Evolutionary conservation across 2,329 filamentous ascomycete genomes (phyloP).

Genomic region (Calonectria hongkongensis): DNA sequence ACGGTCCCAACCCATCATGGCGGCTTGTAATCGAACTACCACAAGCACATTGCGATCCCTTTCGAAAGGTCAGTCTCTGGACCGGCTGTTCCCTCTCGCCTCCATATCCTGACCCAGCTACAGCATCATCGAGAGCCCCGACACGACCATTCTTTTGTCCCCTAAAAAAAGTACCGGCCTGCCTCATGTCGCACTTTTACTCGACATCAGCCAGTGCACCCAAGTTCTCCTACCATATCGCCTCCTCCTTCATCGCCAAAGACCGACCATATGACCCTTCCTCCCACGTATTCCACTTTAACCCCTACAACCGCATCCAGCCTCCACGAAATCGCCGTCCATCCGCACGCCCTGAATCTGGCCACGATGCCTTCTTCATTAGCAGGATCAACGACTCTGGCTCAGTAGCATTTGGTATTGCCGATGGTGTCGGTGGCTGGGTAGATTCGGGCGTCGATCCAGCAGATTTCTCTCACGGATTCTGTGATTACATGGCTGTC

Average conservation of each 20-base stretch:
- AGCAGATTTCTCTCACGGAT: constrained; percentile 93
- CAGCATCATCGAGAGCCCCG: constrained; percentile 45
- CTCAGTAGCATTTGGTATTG: constrained; percentile 88
- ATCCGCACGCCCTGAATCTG: constrained; percentile 80
- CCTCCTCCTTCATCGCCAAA: constrained; percentile 85
- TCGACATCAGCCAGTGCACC: constrained; percentile 53
- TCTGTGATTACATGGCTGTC: constrained; percentile 94
- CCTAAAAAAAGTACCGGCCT: constrained; percentile 44
- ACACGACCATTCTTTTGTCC: constrained; percentile 36
- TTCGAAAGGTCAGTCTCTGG: constrained; percentile 48
- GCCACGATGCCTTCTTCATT: constrained; percentile 98
- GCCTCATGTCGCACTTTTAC: constrained; percentile 49
- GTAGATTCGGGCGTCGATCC: constrained; percentile 93
- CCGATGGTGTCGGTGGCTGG: constrained; percentile 98
- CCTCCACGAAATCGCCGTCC: constrained; percentile 62
- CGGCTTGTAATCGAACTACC: constrained; percentile 49
- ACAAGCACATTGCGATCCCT: constrained; percentile 49
- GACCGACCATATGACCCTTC: constrained; percentile 79
- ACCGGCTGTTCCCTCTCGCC: neutral
- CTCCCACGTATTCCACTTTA: constrained; percentile 84
- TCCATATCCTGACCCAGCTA: constrained; percentile 40
- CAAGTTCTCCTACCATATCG: constrained; percentile 80
- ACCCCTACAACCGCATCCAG: constrained; percentile 76
- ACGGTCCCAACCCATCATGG: constrained; percentile 51
- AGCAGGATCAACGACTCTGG: constrained; percentile 83